Conservation (phyloP, 1,284 basidiomycete genomes). For the Pseudomicrostroma phylloplanum region DNA sequence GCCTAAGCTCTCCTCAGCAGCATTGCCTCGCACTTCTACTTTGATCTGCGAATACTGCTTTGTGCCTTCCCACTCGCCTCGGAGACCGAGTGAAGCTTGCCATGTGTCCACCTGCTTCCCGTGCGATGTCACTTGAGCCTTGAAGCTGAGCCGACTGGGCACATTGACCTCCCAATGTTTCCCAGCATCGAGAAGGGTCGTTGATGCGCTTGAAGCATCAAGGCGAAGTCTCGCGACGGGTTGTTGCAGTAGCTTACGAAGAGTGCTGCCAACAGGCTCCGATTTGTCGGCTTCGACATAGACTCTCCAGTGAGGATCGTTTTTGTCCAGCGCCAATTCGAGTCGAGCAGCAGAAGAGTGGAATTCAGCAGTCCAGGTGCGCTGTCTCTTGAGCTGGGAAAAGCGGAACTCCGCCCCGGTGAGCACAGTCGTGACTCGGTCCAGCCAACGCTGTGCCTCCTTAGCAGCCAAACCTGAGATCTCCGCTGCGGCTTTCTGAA, state of each 20-base stretch:
- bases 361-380: slow-evolving; percentile 77
- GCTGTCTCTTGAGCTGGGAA: slow-evolving; percentile 58
- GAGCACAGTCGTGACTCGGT: slow-evolving; percentile 63
- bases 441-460: slow-evolving; percentile 57
- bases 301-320: slow-evolving; percentile 76
- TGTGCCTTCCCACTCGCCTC: slow-evolving; percentile 63
- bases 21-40: slow-evolving; percentile 56
- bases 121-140: slow-evolving; percentile 62
- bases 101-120: slow-evolving; percentile 74
- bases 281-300: slow-evolving; percentile 61
- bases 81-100: slow-evolving; percentile 75
- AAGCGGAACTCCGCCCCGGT: slow-evolving; percentile 49
- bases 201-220: slow-evolving; percentile 30
- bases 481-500: slow-evolving; percentile 55
- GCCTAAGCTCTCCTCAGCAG: neutral
- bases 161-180: slow-evolving; percentile 71
- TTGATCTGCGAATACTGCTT: slow-evolving; percentile 65
- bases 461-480: neutral
- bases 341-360: slow-evolving; percentile 62
- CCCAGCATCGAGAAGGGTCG: slow-evolving; percentile 60
- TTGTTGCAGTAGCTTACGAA: slow-evolving; percentile 66
- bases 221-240: slow-evolving; percentile 71
- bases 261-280: slow-evolving; percentile 72
- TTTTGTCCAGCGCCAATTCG: slow-evolving; percentile 69
- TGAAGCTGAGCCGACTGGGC: slow-evolving; percentile 60